These are phyloP conservation scores for Stagonosporopsis chrysanthemi DNA, from an alignment of 2,329 filamentous ascomycete species.

Conservation along the genomic window DNA sequence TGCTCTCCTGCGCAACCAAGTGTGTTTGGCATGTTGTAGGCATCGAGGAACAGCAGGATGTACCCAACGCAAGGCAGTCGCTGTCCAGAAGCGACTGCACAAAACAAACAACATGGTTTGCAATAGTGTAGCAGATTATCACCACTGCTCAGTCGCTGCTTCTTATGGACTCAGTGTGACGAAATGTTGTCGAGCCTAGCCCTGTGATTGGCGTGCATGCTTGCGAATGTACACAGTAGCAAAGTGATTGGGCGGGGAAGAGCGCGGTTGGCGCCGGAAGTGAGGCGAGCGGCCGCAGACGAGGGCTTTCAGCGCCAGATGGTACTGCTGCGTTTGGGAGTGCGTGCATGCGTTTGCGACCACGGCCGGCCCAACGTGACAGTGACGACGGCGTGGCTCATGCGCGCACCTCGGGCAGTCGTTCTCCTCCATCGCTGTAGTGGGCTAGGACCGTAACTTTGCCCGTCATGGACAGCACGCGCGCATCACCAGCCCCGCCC, in stretches of 20 bases:
- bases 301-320: neutral
- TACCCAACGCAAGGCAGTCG: too few species aligned
- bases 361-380: constrained; percentile 24
- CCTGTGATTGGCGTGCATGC: constrained; percentile 20
- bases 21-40: too few species aligned
- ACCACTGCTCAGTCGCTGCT: too few species aligned
- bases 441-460: constrained; percentile 21
- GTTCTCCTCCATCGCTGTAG: constrained; percentile 22
- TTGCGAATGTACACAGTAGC: neutral
- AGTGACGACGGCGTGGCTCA: constrained; percentile 25
- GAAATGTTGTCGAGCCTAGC: neutral
- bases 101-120: too few species aligned
- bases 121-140: too few species aligned
- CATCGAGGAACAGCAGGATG: too few species aligned
- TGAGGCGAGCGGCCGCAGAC: constrained; percentile 7
- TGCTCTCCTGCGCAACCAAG: too few species aligned
- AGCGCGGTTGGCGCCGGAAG: constrained; percentile 13
- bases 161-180: constrained; percentile 1
- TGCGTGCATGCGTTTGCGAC: constrained; percentile 17
- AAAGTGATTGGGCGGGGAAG: constrained; percentile 11
- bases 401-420: constrained; percentile 29
- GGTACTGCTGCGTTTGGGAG: constrained; percentile 14
- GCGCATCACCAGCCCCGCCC: constrained; percentile 44
- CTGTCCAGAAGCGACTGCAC: too few species aligned
- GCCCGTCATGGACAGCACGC: constrained; percentile 38